Conservation (phyloP, 2,329 filamentous ascomycete species). For the Colletotrichum liaoningense region DNA sequence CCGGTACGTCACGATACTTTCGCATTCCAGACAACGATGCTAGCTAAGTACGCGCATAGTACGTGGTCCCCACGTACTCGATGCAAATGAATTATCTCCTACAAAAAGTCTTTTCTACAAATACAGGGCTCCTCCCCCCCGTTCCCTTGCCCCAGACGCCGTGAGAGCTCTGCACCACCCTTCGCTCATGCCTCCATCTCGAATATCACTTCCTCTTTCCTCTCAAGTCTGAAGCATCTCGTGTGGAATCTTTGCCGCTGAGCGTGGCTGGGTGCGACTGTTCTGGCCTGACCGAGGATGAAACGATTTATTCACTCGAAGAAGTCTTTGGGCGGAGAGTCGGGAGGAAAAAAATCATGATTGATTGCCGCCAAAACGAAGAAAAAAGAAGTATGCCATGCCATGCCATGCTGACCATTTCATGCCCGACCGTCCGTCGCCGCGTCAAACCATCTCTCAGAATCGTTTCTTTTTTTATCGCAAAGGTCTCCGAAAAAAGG, state of each 20-base stretch:
- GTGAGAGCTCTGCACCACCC: background rate
- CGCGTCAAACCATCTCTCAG: conserved; percentile 22
- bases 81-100: conserved; percentile 32
- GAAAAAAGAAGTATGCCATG: conserved; percentile 28
- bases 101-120: conserved; percentile 23
- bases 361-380: conserved; percentile 18
- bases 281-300: background rate
- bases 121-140: conserved; percentile 22
- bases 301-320: background rate
- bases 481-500: conserved; percentile 13
- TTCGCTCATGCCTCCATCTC: background rate
- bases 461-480: conserved; percentile 25
- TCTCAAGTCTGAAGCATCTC: background rate
- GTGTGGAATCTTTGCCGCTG: background rate
- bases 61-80: background rate
- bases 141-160: background rate
- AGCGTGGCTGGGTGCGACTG: background rate
- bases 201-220: background rate
- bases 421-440: conserved; percentile 29
- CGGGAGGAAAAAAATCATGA: conserved; percentile 8
- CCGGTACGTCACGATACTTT: background rate
- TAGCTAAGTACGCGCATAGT: background rate
- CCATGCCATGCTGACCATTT: conserved; percentile 29
- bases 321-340: background rate
- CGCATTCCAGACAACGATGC: conserved; percentile 20